A percentile compares a stretch with the other conserved stretches of the same genome.
These are phyloP conservation scores for Trichosporon asahii DNA, from an alignment of 1,284 basidiomycete genomes.

Conservation along the genomic window DNA sequence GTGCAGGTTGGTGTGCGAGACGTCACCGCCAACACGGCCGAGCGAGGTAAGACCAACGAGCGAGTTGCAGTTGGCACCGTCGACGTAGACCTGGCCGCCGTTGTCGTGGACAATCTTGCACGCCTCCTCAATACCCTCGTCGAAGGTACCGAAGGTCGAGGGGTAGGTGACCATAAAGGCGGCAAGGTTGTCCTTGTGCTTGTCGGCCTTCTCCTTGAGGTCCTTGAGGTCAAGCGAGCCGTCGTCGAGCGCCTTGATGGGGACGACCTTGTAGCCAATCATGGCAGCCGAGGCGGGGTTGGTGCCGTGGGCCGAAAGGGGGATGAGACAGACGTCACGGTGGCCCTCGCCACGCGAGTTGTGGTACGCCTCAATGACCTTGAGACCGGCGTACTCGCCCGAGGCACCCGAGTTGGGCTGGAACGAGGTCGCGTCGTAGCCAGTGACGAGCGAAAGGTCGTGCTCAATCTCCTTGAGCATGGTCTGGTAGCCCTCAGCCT, in stretches of 20 bases:
- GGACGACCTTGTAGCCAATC: conserved; percentile 93
- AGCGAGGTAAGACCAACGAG: conserved; percentile 94
- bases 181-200: conserved; percentile 86
- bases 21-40: conserved; percentile 92
- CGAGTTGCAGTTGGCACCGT: conserved; percentile 94
- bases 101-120: conserved; percentile 90
- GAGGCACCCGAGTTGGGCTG: conserved; percentile 97
- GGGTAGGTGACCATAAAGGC: conserved; percentile 98
- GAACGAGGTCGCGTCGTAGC: conserved; percentile 88
- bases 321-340: conserved; percentile 90
- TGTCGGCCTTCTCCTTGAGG: conserved; percentile 78
- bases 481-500: conserved; percentile 80
- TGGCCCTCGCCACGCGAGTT: conserved; percentile 79
- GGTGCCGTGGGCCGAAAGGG: conserved; percentile 92
- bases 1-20: conserved; percentile 96
- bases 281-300: conserved; percentile 94
- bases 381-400: conserved; percentile 92
- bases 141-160: conserved; percentile 96
- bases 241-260: conserved; percentile 81
- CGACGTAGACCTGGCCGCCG: conserved; percentile 96
- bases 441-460: conserved; percentile 90
- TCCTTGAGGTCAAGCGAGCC: conserved; percentile 88
- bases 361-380: conserved; percentile 91
- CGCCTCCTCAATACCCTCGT: conserved; percentile 85
- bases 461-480: conserved; percentile 87